Conservation (phyloP, 306 rosid species). For the Quercus glauca region DNA sequence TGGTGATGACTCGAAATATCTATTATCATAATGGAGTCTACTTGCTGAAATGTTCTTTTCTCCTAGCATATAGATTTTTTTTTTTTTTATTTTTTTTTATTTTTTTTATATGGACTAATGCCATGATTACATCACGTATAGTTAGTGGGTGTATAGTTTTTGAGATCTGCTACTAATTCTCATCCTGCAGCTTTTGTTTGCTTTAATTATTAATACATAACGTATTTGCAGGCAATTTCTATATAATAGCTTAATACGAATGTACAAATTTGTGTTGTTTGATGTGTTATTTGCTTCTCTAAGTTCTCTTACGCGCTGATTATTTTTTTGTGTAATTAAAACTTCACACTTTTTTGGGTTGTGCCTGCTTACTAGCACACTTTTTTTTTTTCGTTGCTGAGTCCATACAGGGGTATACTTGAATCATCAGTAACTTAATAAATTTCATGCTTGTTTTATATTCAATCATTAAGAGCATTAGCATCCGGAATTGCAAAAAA, state of each 20-base stretch:
- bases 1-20: too few relatives aligned
- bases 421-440: too few relatives aligned
- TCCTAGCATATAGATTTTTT: not conserved
- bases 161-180: slow-evolving; percentile 1
- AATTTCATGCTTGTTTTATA: too few relatives aligned
- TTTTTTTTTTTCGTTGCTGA: too few relatives aligned
- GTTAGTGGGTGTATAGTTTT: not conserved
- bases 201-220: slow-evolving; percentile 11
- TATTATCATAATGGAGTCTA: not conserved
- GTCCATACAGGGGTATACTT: too few relatives aligned
- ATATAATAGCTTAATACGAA: not conserved
- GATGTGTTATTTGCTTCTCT: not conserved
- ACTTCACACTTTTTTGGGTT: too few relatives aligned
- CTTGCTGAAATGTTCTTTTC: not conserved
- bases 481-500: too few relatives aligned
- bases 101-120: not conserved
- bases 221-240: slow-evolving; percentile 28
- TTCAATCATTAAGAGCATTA: too few relatives aligned
- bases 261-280: not conserved
- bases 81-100: not conserved
- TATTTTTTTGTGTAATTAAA: too few relatives aligned
- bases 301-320: not conserved
- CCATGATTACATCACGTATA: not conserved
- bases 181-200: slow-evolving; percentile 9
- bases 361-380: too few relatives aligned